phyloP scores from a whole-genome alignment of 108 stramenopile species.

The Pseudonitzschia pungens region DNA sequence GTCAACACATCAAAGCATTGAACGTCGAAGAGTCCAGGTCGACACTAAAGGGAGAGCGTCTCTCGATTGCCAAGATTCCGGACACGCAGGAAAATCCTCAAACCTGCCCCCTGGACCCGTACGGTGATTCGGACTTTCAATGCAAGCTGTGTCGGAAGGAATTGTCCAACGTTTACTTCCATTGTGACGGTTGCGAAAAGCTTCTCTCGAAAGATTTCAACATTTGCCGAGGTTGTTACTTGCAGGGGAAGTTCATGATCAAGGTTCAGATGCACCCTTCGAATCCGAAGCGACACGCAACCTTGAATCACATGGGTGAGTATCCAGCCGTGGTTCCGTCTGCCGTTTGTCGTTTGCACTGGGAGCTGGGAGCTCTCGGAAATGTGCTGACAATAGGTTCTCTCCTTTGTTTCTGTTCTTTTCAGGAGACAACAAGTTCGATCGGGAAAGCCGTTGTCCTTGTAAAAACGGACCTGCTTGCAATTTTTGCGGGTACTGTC shows the following conservation, averaged over 20 bases:
- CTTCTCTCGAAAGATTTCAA: constrained; percentile 81
- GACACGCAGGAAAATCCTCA: constrained; percentile 34
- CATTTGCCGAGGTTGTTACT: constrained; percentile 77
- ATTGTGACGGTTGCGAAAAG: constrained; percentile 87
- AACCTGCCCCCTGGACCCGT: constrained; percentile 42
- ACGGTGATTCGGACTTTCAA: constrained; percentile 60
- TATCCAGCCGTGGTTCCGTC: background rate
- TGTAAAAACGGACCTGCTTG: constrained; percentile 71
- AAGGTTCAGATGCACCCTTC: constrained; percentile 56
- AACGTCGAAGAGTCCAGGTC: constrained; percentile 12
- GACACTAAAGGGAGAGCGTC: constrained; percentile 12
- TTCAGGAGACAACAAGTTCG: constrained; percentile 23
- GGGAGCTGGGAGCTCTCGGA: no score
- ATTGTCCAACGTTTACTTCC: constrained; percentile 82
- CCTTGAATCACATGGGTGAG: constrained; percentile 60
- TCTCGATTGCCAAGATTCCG: constrained; percentile 27
- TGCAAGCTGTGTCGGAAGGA: constrained; percentile 77
- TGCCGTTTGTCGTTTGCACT: background rate
- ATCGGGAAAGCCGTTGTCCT: constrained; percentile 45
- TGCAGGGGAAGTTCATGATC: constrained; percentile 34
- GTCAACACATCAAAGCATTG: constrained; percentile 20
- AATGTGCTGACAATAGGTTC: no score
- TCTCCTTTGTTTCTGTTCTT: background rate
- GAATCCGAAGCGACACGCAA: constrained; percentile 45
- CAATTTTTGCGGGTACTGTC: constrained; percentile 49